phyloP scores from a whole-genome alignment of 1,284 basidiomycete genomes.

The Porogramme epimiltina region DNA sequence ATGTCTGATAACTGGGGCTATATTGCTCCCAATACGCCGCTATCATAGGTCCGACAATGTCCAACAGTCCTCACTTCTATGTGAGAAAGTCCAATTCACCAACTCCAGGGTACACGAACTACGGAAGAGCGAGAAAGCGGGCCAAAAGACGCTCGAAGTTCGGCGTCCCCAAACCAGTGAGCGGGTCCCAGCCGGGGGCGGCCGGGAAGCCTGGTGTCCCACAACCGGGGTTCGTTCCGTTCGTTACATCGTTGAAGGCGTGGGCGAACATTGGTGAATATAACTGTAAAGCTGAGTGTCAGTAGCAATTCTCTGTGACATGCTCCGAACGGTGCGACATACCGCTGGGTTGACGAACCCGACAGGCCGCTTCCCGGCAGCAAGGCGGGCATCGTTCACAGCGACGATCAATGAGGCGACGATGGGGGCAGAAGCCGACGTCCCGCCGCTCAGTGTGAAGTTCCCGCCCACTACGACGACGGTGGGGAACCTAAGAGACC shows the following conservation, averaged over 20 bases:
- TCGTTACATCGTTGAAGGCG: conserved; percentile 46
- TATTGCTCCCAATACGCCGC: no score
- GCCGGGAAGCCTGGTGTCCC: conserved; percentile 26
- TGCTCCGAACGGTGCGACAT: no score
- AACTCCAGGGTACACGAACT: background rate
- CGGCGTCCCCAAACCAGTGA: conserved; percentile 33
- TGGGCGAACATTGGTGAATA: conserved; percentile 28
- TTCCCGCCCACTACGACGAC: no score
- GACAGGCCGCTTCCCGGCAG: conserved; percentile 44
- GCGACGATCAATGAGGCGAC: conserved; percentile 51
- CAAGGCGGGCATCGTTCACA: conserved; percentile 54
- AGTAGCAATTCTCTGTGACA: conserved; percentile 20
- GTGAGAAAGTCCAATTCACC: no score
- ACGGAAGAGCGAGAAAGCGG: conserved; percentile 11
- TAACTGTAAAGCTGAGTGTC: conserved; percentile 22
- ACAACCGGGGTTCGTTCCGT: conserved; percentile 27
- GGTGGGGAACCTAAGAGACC: no score
- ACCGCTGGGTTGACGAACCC: conserved; percentile 61
- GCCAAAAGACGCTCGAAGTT: conserved; percentile 20
- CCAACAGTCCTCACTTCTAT: no score
- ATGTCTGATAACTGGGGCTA: no score
- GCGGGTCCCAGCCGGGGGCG: conserved; percentile 39
- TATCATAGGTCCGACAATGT: no score
- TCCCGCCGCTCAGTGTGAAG: no score
- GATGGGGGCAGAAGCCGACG: conserved; percentile 28